These are phyloP conservation scores for Delphinella strobiligena DNA, from an alignment of 2,329 filamentous ascomycete genomes.

Conservation along the genomic window DNA sequence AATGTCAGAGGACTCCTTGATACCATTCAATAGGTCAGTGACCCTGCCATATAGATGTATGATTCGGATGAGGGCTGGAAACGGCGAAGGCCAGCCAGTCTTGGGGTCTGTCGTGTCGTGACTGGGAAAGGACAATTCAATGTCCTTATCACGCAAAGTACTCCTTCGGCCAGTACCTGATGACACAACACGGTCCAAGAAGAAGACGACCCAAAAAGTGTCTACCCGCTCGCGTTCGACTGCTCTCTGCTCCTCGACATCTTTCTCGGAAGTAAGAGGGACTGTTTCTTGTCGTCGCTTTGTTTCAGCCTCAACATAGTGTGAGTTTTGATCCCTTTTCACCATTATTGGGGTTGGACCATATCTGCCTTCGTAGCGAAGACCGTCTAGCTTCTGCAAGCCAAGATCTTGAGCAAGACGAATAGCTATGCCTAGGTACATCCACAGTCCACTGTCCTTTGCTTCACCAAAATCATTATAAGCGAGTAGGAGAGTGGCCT, in stretches of 20 bases:
- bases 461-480: constrained; percentile 84
- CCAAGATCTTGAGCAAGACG: constrained; percentile 72
- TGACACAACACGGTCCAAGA: constrained; percentile 76
- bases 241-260: constrained; percentile 37
- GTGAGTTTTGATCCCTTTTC: constrained; percentile 30
- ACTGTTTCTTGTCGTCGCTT: no score
- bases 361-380: constrained; percentile 44
- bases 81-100: constrained; percentile 63
- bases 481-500: constrained; percentile 70
- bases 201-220: constrained; percentile 83
- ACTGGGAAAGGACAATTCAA: constrained; percentile 61
- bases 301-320: no score
- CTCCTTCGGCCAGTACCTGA: constrained; percentile 77
- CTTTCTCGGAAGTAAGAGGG: constrained; percentile 26
- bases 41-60: constrained; percentile 78
- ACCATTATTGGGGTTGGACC: constrained; percentile 46
- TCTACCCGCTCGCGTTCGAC: constrained; percentile 74
- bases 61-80: constrained; percentile 69
- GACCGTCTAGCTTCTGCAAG: constrained; percentile 67
- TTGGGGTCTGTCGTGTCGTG: constrained; percentile 39
- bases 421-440: constrained; percentile 82
- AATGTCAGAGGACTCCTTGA: constrained; percentile 61
- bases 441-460: constrained; percentile 83
- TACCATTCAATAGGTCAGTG: constrained; percentile 73
- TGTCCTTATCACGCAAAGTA: constrained; percentile 72